These are phyloP conservation scores for Saccharomycopsis sp. DNA, from an alignment of 805 yeast genomes.

Conservation along the genomic window DNA sequence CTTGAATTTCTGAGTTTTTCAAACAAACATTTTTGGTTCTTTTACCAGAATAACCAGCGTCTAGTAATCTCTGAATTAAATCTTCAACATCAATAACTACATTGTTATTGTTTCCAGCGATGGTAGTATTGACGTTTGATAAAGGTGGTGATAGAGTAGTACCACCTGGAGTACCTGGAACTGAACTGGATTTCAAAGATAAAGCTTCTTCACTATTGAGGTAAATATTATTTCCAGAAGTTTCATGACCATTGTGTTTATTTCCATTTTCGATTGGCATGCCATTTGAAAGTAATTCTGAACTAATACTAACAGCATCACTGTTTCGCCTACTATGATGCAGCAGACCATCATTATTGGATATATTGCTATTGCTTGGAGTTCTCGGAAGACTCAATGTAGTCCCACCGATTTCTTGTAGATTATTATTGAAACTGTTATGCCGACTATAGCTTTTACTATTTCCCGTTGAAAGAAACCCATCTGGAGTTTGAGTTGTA, in stretches of 20 bases:
- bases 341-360: not conserved
- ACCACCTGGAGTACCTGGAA: conserved; percentile 11
- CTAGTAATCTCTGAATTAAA: conserved; percentile 79
- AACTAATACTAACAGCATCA: conserved; percentile 10
- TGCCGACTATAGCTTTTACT: conserved; percentile 12
- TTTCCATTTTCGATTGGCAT: not conserved
- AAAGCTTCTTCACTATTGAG: too few species aligned
- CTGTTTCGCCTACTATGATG: conserved; percentile 6
- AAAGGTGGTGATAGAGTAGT: conserved; percentile 9
- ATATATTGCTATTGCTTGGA: not conserved
- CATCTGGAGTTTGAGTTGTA: conserved; percentile 13
- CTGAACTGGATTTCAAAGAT: conserved; percentile 1
- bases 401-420: too few species aligned
- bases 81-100: conserved; percentile 57
- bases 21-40: conserved; percentile 82
- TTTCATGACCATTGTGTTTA: not conserved
- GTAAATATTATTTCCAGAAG: too few species aligned
- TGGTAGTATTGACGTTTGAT: conserved; percentile 8
- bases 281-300: conserved; percentile 5
- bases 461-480: too few species aligned
- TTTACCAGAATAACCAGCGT: conserved; percentile 94
- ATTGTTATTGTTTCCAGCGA: conserved; percentile 3
- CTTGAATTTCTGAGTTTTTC: conserved; percentile 80
- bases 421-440: conserved; percentile 10
- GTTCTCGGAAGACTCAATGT: too few species aligned